Percentiles rank a stretch among this genome's conserved stretches.
phyloP scores from a whole-genome alignment of 2,329 filamentous ascomycete genomes.

The Phialophora chinensis region DNA sequence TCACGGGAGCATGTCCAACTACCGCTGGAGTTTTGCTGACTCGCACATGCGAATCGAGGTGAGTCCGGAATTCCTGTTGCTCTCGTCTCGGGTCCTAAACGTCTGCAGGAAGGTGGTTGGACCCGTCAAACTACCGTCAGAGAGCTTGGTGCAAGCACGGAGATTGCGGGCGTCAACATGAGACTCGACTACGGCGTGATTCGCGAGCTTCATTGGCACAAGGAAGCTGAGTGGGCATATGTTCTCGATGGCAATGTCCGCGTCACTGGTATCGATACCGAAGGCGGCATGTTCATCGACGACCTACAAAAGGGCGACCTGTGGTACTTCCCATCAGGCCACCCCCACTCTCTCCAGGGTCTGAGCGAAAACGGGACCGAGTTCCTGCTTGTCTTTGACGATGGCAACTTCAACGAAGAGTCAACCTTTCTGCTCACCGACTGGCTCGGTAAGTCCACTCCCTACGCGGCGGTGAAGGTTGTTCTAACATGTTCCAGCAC shows the following conservation, averaged over 20 bases:
- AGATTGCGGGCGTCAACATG: slow-evolving; percentile 80
- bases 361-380: slow-evolving; percentile 68
- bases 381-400: slow-evolving; percentile 68
- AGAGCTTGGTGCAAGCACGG: slow-evolving; percentile 54
- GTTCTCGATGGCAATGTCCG: slow-evolving; percentile 73
- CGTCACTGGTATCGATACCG: slow-evolving; percentile 74
- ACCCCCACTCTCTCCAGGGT: slow-evolving; percentile 78
- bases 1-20: slow-evolving; percentile 71
- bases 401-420: slow-evolving; percentile 65
- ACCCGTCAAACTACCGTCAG: slow-evolving; percentile 67
- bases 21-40: slow-evolving; percentile 74
- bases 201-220: slow-evolving; percentile 81
- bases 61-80: slow-evolving; percentile 33
- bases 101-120: slow-evolving; percentile 72
- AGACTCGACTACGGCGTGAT: slow-evolving; percentile 74
- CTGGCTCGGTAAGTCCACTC: slow-evolving; percentile 60
- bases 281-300: slow-evolving; percentile 78
- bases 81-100: not conserved
- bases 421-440: slow-evolving; percentile 76
- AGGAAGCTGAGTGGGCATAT: slow-evolving; percentile 79
- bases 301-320: slow-evolving; percentile 77
- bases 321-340: slow-evolving; percentile 80
- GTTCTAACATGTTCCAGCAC: slow-evolving; percentile 52
- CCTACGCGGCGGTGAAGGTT: not conserved
- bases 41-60: slow-evolving; percentile 69